Conservation (phyloP, 1,139 yeast genomes). For the Lodderomyces theae region DNA sequence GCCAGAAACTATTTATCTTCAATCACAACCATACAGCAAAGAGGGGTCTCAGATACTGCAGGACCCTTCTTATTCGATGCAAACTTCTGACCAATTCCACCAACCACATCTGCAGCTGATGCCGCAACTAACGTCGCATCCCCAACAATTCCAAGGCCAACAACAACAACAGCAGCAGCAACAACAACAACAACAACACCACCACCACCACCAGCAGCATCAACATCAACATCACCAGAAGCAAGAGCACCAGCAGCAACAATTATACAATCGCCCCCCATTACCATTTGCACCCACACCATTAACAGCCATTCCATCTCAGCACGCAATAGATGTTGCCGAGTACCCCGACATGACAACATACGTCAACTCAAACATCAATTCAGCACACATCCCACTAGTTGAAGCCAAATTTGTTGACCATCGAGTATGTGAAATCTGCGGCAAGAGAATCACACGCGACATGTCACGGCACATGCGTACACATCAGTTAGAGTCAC, state of each 20-base stretch:
- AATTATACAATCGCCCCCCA: not conserved
- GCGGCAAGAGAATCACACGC: slow-evolving; percentile 56
- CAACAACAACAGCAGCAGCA: slow-evolving; percentile 3
- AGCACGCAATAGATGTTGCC: slow-evolving; percentile 7
- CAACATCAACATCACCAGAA: slow-evolving; percentile 4
- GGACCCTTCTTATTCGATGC: not conserved
- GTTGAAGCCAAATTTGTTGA: slow-evolving; percentile 35
- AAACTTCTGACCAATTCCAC: not conserved
- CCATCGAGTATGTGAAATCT: slow-evolving; percentile 45
- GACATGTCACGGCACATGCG: slow-evolving; percentile 66
- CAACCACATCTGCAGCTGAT: not conserved
- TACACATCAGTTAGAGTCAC: slow-evolving; percentile 56
- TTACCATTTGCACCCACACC: slow-evolving; percentile 2
- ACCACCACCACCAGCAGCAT: slow-evolving; percentile 3
- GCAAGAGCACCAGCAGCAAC: not conserved
- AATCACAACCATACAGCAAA: not conserved
- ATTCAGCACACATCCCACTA: slow-evolving; percentile 31
- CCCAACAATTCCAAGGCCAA: not conserved
- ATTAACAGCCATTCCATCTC: not conserved
- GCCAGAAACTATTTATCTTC: not conserved
- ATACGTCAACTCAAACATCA: slow-evolving; percentile 35
- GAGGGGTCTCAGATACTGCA: not conserved
- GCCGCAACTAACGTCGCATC: not conserved
- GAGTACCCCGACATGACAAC: slow-evolving; percentile 43
- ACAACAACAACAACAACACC: slow-evolving; percentile 5